Percentiles rank a stretch among this genome's conserved stretches.
Conservation (phyloP, 2,329 filamentous ascomycete genomes). For the Paecilomyces dactylethromorphus region DNA sequence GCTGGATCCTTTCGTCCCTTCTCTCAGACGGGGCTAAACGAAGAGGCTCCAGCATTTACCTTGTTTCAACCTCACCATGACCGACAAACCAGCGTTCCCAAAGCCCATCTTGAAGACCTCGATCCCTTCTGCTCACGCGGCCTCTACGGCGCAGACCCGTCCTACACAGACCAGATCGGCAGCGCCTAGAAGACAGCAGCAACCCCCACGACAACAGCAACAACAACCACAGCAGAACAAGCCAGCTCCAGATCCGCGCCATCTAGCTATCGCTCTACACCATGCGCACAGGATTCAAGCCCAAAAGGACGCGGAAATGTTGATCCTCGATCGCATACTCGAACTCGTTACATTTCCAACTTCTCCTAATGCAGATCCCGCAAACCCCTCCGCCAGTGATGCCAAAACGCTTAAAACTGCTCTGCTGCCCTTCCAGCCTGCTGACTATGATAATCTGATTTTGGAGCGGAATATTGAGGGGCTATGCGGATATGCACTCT, state of each 20-base stretch:
- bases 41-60: neutral
- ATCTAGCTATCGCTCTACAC: conserved; percentile 62
- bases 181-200: conserved; percentile 15
- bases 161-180: conserved; percentile 34
- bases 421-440: conserved; percentile 70
- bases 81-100: conserved; percentile 20
- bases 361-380: conserved; percentile 44
- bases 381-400: conserved; percentile 53
- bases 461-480: conserved; percentile 80
- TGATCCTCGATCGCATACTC: conserved; percentile 67
- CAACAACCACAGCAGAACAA: conserved; percentile 21
- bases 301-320: conserved; percentile 68
- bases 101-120: conserved; percentile 60
- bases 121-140: conserved; percentile 33
- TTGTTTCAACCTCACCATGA: conserved; percentile 8
- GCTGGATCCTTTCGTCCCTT: conserved; percentile 1
- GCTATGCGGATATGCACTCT: conserved; percentile 79
- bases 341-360: conserved; percentile 61
- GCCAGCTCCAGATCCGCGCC: conserved; percentile 38
- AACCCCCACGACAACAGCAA: conserved; percentile 23
- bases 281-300: conserved; percentile 79
- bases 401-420: conserved; percentile 57
- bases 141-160: conserved; percentile 24
- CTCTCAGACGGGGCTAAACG: conserved; percentile 5
- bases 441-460: conserved; percentile 83